A percentile compares a stretch with the other conserved stretches of the same genome.
Conservation (phyloP, 345 rosid species). For the Gossypium mustelinum region DNA sequence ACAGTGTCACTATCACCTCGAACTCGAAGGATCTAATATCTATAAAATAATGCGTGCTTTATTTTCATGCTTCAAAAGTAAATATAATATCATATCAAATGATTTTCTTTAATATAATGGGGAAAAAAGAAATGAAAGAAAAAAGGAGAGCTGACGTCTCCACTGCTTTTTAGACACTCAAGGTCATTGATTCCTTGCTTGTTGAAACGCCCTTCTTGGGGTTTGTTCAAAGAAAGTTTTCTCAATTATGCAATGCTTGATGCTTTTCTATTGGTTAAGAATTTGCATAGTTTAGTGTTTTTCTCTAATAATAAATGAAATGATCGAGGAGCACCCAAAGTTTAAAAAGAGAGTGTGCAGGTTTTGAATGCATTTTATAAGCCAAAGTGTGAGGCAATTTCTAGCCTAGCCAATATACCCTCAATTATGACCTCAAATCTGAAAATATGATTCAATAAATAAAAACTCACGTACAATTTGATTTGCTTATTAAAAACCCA, state of each 20-base stretch:
- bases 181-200: neutral
- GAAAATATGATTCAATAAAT: no score
- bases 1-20: neutral
- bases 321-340: neutral
- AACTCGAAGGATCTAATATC: neutral
- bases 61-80: slow-evolving; percentile 5
- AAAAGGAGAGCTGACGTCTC: neutral
- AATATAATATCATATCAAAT: neutral
- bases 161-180: neutral
- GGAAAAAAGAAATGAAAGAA: neutral
- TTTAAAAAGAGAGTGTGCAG: neutral
- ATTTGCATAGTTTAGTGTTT: neutral
- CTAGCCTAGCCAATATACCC: neutral
- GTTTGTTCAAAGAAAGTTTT: slow-evolving; percentile 9
- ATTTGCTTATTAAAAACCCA: no score
- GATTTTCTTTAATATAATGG: neutral
- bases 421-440: no score
- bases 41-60: neutral
- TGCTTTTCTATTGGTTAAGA: neutral
- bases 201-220: neutral
- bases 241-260: neutral
- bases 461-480: no score
- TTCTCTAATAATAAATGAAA: neutral
- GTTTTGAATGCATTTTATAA: neutral
- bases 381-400: neutral